phyloP scores from a whole-genome alignment of 208 protist species.

The Acanthamoeba culbertsoni region DNA sequence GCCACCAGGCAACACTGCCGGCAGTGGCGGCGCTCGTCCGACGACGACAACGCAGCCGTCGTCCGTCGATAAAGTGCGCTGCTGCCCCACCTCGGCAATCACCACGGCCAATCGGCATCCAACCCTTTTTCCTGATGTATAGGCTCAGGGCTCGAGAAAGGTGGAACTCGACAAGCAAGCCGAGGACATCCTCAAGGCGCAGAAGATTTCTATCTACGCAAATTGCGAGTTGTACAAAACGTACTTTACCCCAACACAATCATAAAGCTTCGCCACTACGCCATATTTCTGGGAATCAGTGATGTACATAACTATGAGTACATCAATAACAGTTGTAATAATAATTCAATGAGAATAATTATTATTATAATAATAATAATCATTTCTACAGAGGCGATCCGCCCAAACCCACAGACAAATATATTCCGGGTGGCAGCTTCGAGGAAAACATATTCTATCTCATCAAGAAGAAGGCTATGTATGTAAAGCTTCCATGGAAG shows the following conservation, averaged over 20 bases:
- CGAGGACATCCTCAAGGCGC: conserved; percentile 17
- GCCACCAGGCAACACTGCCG: too few species aligned
- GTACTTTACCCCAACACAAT: neutral
- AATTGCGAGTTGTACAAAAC: conserved; percentile 54
- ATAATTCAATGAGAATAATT: too few species aligned
- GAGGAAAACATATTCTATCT: conserved; percentile 31
- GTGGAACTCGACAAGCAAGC: conserved; percentile 26
- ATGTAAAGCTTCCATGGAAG: conserved; percentile 35
- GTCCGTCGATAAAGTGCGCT: neutral
- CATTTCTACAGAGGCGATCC: neutral
- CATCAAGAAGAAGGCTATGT: conserved; percentile 45
- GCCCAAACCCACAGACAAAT: neutral
- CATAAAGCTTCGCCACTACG: too few species aligned
- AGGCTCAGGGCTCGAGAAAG: conserved; percentile 42
- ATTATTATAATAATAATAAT: too few species aligned
- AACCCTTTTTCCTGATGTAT: too few species aligned
- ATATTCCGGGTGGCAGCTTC: neutral
- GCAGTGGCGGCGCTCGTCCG: too few species aligned
- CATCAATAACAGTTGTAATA: too few species aligned
- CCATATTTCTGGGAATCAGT: too few species aligned
- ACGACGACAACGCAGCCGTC: neutral
- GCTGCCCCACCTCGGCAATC: neutral
- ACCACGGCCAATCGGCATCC: too few species aligned
- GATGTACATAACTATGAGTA: too few species aligned
- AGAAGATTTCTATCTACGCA: neutral